phyloP scores from a whole-genome alignment of 305 asterid species.

The Caryopteris hybrid region DNA sequence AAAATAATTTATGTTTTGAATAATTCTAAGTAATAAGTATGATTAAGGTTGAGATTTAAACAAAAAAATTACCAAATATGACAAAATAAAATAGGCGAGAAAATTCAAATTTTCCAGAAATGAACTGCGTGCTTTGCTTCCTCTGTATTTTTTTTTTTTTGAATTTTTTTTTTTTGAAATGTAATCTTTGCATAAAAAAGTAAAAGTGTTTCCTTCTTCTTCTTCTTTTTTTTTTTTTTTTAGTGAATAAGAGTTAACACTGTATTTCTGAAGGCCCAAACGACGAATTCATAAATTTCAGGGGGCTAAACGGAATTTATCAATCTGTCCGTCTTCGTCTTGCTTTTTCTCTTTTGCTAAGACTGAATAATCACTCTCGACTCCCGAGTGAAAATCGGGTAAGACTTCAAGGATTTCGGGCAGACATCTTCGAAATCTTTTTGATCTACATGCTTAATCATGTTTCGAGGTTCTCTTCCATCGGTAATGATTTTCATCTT shows the following conservation, averaged over 20 bases:
- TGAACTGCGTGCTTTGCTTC: no score
- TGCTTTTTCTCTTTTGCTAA: neutral
- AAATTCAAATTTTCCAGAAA: no score
- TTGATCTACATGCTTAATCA: conserved; percentile 20
- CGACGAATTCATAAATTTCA: neutral
- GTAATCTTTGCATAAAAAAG: neutral
- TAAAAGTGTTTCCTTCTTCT: neutral
- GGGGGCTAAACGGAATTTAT: conserved; percentile 1
- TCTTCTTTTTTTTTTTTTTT: neutral
- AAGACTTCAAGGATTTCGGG: neutral
- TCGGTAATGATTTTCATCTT: neutral
- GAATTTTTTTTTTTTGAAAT: no score
- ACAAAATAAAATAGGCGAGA: no score
- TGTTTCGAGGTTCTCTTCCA: conserved; percentile 11
- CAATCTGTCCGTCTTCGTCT: neutral
- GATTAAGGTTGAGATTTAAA: no score
- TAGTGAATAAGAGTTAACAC: no score
- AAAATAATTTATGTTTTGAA: no score
- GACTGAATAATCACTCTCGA: conserved; percentile 16
- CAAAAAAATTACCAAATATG: no score
- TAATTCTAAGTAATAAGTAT: no score
- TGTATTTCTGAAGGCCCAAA: neutral
- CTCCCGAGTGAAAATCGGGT: conserved; percentile 13
- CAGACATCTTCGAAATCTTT: conserved; percentile 1
- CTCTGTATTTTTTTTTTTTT: no score